These are phyloP conservation scores for Stemphylium vesicarium DNA, from an alignment of 2,329 filamentous ascomycete species.

Conservation along the genomic window DNA sequence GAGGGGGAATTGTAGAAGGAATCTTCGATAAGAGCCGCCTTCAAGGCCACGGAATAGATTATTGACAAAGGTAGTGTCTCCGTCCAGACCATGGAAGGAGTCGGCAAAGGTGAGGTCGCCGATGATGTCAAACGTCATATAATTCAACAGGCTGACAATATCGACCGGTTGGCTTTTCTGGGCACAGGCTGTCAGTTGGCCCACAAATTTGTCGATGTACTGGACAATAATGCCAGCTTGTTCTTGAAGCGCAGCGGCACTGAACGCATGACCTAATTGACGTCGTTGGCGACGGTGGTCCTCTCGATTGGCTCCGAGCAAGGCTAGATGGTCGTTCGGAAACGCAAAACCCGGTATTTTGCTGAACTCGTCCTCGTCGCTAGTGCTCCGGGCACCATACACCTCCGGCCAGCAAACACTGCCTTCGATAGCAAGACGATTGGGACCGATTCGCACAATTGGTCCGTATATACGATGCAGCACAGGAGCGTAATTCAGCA, in stretches of 20 bases:
- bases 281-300: conserved; percentile 3
- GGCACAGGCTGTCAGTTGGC: not conserved
- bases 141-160: not conserved
- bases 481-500: not conserved
- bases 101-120: conserved; percentile 1
- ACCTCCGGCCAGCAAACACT: conserved; percentile 4
- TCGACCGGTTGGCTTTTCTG: not conserved
- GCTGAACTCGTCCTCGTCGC: not conserved
- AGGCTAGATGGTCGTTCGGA: not conserved
- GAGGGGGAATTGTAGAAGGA: not conserved
- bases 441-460: conserved; percentile 2
- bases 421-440: not conserved
- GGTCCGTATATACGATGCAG: not conserved
- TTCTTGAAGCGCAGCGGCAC: not conserved
- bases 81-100: not conserved
- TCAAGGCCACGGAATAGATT: not conserved
- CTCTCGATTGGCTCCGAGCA: not conserved
- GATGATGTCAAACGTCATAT: not conserved
- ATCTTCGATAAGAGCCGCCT: not conserved
- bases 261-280: not conserved
- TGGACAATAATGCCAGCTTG: not conserved
- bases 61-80: not conserved
- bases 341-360: not conserved
- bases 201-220: conserved; percentile 1
- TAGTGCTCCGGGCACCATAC: not conserved